A percentile compares a stretch with the other conserved stretches of the same genome.
Evolutionary conservation across 179 eudicot genomes (phyloP).

Genomic region (Pouteria campechiana): DNA sequence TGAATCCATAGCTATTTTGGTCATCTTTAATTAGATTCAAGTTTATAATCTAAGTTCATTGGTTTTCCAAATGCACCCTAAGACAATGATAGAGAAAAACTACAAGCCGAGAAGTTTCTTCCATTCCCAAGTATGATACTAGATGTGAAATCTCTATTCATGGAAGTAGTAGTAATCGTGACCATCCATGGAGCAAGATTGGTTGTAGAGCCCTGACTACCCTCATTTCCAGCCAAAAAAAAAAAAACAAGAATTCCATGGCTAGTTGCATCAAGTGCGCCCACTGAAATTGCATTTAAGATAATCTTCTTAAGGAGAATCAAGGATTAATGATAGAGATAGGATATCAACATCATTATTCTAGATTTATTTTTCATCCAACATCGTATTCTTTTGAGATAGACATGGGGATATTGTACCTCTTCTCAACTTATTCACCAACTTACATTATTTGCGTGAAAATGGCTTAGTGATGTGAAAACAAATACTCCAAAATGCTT

Average conservation of each 20-base stretch:
- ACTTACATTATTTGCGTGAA: no score
- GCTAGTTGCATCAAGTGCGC: slow-evolving; percentile 71
- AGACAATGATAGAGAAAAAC: no score
- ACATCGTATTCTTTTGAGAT: no score
- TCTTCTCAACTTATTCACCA: no score
- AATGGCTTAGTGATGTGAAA: no score
- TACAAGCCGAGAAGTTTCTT: slow-evolving; percentile 21
- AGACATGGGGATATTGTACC: no score
- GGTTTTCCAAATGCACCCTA: no score
- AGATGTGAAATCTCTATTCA: slow-evolving; percentile 63
- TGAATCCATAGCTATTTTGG: no score
- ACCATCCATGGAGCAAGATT: slow-evolving; percentile 93
- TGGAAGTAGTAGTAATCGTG: slow-evolving; percentile 75
- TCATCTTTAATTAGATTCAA: no score
- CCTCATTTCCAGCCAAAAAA: slow-evolving; percentile 73
- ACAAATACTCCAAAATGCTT: no score
- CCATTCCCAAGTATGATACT: slow-evolving; percentile 50
- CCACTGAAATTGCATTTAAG: slow-evolving; percentile 70
- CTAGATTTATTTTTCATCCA: no score
- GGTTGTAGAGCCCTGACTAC: slow-evolving; percentile 33
- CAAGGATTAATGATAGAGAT: slow-evolving; percentile 70
- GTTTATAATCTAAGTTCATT: no score
- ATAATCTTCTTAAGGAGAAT: slow-evolving; percentile 54
- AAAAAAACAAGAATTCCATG: slow-evolving; percentile 68
- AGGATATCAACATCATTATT: slow-evolving; percentile 69